Conservation (phyloP, 352 stramenopile genomes). For the Pythium dissimile region DNA sequence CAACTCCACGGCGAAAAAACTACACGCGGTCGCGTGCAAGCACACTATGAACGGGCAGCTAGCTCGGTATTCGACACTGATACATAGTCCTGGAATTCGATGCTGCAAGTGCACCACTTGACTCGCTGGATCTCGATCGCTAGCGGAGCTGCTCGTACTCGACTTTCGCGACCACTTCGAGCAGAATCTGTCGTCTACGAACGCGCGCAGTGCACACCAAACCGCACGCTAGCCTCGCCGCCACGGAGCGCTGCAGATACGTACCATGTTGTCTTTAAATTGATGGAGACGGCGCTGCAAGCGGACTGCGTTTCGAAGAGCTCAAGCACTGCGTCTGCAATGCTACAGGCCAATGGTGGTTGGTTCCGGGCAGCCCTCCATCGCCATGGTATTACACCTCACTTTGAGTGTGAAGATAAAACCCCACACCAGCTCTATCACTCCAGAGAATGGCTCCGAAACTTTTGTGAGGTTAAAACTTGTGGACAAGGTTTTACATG, state of each 20-base stretch:
- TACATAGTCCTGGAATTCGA: no score
- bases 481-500: not conserved
- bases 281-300: constrained; percentile 78
- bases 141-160: not conserved
- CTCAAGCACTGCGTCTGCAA: constrained; percentile 9
- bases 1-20: no score
- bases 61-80: no score
- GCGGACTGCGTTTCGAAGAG: constrained; percentile 46
- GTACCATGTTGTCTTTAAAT: constrained; percentile 86
- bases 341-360: constrained; percentile 36
- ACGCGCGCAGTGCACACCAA: not conserved
- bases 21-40: no score
- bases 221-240: not conserved
- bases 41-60: no score
- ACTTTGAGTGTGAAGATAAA: constrained; percentile 29
- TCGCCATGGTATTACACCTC: constrained; percentile 11
- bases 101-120: no score
- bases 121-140: no score
- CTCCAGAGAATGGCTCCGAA: constrained; percentile 14
- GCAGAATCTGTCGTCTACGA: not conserved
- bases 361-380: constrained; percentile 42
- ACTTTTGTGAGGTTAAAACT: not conserved
- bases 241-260: constrained; percentile 15
- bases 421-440: constrained; percentile 2
- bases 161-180: not conserved